Percentiles rank a stretch among this genome's conserved stretches.
Evolutionary conservation across 31 red algal species (phyloP).

Genomic region (Pterothamnion heteromorphum): DNA sequence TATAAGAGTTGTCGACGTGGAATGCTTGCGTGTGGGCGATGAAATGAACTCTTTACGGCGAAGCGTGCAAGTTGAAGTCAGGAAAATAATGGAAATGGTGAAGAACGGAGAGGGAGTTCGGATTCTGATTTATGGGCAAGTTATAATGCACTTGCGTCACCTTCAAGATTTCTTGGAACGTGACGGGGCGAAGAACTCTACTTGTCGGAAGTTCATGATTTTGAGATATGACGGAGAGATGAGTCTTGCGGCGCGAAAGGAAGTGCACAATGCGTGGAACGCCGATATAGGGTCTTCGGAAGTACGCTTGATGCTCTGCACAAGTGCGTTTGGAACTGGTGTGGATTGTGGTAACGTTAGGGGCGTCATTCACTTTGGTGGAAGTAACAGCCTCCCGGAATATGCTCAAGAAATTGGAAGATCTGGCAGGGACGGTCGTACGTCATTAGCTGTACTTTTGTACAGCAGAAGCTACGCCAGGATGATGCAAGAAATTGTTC

Average conservation of each 20-base stretch:
- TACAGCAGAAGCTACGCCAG: too few species aligned
- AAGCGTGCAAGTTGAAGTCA: too few species aligned
- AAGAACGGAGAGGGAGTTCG: neutral
- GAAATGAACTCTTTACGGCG: too few species aligned
- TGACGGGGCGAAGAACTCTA: neutral
- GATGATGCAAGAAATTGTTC: too few species aligned
- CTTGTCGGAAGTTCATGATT: neutral
- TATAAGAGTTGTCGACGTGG: neutral
- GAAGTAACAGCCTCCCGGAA: neutral
- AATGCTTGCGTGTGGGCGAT: neutral
- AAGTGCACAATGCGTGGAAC: neutral
- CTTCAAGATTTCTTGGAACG: neutral
- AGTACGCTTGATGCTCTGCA: constrained; percentile 14
- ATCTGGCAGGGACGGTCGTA: constrained; percentile 45
- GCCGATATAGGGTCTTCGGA: neutral
- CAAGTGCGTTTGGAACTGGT: neutral
- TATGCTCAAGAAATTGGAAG: neutral
- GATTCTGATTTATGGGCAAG: neutral
- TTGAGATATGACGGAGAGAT: neutral
- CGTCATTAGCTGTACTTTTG: too few species aligned
- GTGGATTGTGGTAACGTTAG: neutral
- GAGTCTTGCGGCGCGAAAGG: neutral
- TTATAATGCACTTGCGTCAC: neutral
- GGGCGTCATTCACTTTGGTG: neutral
- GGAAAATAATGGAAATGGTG: too few species aligned